Evolutionary conservation across 1,139 yeast genomes (phyloP).

Genomic region (Taphrina sp.): DNA sequence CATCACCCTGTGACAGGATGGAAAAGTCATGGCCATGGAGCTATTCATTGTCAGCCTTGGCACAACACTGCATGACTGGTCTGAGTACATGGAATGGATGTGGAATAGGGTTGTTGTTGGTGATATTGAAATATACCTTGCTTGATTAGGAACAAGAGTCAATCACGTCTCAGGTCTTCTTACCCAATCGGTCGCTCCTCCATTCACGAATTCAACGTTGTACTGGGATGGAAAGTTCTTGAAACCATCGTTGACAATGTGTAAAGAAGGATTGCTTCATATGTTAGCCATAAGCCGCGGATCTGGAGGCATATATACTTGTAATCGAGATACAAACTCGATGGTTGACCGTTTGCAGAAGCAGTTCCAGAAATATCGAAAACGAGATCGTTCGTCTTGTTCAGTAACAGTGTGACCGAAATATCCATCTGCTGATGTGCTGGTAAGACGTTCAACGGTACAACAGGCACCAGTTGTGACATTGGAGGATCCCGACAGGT

Average conservation of each 20-base stretch:
- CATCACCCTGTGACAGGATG: slow-evolving; percentile 59
- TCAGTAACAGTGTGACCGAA: background rate
- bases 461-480: background rate
- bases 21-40: slow-evolving; percentile 52
- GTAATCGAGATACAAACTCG: background rate
- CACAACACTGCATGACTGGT: too few relatives aligned
- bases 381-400: background rate
- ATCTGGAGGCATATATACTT: too few relatives aligned
- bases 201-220: slow-evolving; percentile 1
- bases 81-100: slow-evolving; percentile 78
- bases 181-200: background rate
- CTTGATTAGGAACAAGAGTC: too few relatives aligned
- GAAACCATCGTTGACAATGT: slow-evolving; percentile 5
- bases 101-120: slow-evolving; percentile 36
- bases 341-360: background rate
- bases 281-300: too few relatives aligned
- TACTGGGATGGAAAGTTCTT: background rate
- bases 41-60: too few relatives aligned
- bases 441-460: background rate
- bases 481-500: background rate
- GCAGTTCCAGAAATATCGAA: background rate
- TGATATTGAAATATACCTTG: background rate
- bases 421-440: background rate
- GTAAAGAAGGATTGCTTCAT: too few relatives aligned
- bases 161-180: background rate